These are phyloP conservation scores for Clonostachys chloroleuca DNA, from an alignment of 2,329 filamentous ascomycete genomes.

Conservation along the genomic window DNA sequence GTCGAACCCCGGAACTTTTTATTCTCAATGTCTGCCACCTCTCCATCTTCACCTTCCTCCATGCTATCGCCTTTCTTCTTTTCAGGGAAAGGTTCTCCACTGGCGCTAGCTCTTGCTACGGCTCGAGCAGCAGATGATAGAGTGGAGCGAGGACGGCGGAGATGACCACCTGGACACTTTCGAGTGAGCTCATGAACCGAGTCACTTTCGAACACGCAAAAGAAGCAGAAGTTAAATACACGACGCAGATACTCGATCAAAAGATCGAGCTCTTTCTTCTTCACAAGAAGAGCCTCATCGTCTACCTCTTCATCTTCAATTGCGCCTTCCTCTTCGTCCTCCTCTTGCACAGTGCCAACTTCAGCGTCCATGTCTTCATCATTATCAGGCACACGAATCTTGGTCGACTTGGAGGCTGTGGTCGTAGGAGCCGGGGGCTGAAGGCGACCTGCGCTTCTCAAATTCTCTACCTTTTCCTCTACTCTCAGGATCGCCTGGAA, in stretches of 20 bases:
- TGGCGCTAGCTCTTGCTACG: conserved; percentile 79
- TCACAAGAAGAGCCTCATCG: conserved; percentile 80
- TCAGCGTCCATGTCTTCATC: conserved; percentile 62
- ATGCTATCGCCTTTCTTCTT: conserved; percentile 64
- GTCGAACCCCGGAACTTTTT: conserved; percentile 65
- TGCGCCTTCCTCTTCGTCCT: conserved; percentile 74
- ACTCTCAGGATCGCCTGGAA: conserved; percentile 77
- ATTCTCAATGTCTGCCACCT: conserved; percentile 44
- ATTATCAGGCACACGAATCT: conserved; percentile 53
- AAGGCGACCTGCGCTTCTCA: conserved; percentile 72
- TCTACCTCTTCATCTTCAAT: conserved; percentile 81
- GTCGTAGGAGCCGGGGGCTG: conserved; percentile 52
- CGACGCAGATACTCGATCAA: conserved; percentile 94
- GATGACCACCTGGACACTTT: conserved; percentile 96
- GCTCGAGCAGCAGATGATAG: conserved; percentile 78
- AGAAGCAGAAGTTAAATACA: conserved; percentile 99
- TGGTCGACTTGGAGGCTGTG: conserved; percentile 54
- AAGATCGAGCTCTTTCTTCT: conserved; percentile 96
- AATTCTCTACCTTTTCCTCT: conserved; percentile 79
- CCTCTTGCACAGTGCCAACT: conserved; percentile 65
- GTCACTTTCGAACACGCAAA: conserved; percentile 98
- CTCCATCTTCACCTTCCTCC: conserved; percentile 57
- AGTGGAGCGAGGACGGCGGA: conserved; percentile 83
- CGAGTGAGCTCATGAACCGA: conserved; percentile 93
- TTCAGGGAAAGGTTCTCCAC: conserved; percentile 76